These are phyloP conservation scores for Mycena haematopus DNA, from an alignment of 768 basidiomycete species.

Conservation along the genomic window DNA sequence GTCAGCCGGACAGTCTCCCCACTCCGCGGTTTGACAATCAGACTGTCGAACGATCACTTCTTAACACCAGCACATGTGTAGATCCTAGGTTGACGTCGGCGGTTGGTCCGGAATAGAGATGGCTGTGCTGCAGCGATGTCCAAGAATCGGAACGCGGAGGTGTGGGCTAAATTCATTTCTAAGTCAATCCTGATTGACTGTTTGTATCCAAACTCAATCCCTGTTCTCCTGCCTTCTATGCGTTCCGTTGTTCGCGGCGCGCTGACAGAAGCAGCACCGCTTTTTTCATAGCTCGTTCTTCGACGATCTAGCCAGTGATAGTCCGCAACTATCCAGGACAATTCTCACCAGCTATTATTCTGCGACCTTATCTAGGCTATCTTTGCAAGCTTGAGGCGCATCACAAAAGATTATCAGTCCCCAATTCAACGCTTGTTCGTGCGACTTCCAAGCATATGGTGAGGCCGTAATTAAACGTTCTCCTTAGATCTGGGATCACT, in stretches of 20 bases:
- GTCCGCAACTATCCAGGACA: background rate
- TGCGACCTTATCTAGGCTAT: background rate
- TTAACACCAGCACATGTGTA: conserved; percentile 15
- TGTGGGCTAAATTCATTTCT: conserved; percentile 16
- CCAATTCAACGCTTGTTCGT: conserved; percentile 20
- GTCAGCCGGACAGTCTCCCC: conserved; percentile 17
- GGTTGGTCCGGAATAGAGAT: background rate
- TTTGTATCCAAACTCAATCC: conserved; percentile 28
- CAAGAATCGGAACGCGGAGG: conserved; percentile 4
- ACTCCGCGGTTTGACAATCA: conserved; percentile 4
- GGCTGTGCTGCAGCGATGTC: background rate
- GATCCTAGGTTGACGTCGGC: conserved; percentile 20
- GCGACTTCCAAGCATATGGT: conserved; percentile 4
- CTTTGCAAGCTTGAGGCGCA: conserved; percentile 6
- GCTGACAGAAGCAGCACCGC: conserved; percentile 13
- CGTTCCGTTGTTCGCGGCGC: conserved; percentile 13
- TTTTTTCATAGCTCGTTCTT: background rate
- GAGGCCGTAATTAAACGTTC: conserved; percentile 12
- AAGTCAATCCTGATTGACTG: conserved; percentile 28
- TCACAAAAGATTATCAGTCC: conserved; percentile 23
- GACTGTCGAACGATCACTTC: conserved; percentile 14
- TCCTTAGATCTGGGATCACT: conserved; percentile 11
- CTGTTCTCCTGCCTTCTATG: background rate
- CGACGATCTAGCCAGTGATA: background rate
- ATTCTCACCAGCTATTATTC: background rate